A percentile compares a stretch with the other conserved stretches of the same genome.
Conservation (phyloP, 2,329 filamentous ascomycete genomes). For the Ceratocystis cubensis region DNA sequence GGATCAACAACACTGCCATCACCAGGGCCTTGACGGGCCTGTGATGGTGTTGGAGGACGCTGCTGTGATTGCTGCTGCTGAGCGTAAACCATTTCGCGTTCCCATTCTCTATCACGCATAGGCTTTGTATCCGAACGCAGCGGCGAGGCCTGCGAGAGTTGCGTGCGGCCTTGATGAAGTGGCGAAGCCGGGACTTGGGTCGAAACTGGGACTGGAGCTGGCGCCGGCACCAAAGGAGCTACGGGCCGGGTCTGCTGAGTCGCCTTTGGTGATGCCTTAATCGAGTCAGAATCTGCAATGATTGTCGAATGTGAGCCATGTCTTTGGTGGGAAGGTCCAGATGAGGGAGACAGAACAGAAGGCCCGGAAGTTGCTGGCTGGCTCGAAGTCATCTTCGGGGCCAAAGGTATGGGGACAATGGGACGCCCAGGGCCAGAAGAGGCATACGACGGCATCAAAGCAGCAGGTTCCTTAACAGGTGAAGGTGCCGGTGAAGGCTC, state of each 20-base stretch:
- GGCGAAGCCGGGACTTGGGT: constrained; percentile 1
- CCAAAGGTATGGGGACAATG: not conserved
- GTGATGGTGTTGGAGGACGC: constrained; percentile 13
- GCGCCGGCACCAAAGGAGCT: not conserved
- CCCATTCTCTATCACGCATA: constrained; percentile 22
- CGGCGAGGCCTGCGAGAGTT: constrained; percentile 21
- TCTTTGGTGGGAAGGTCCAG: constrained; percentile 10
- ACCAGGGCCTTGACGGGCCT: not conserved
- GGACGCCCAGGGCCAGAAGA: constrained; percentile 3
- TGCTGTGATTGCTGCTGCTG: constrained; percentile 17
- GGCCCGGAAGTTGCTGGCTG: not conserved
- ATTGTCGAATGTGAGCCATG: constrained; percentile 14
- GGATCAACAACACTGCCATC: not conserved
- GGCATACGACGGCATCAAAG: not conserved
- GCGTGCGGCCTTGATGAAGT: constrained; percentile 22
- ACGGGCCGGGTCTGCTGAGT: not conserved
- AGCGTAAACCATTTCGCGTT: constrained; percentile 19
- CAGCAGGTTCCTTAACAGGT: constrained; percentile 10
- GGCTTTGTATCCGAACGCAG: constrained; percentile 28
- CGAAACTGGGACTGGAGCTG: too few relatives aligned
- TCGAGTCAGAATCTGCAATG: constrained; percentile 6
- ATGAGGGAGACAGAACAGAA: not conserved
- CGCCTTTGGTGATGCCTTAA: constrained; percentile 11
- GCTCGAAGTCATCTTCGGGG: not conserved
- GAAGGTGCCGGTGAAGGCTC: constrained; percentile 15